phyloP scores from a whole-genome alignment of 1,139 yeast species.

The Pneumocystis oryctolagi region DNA sequence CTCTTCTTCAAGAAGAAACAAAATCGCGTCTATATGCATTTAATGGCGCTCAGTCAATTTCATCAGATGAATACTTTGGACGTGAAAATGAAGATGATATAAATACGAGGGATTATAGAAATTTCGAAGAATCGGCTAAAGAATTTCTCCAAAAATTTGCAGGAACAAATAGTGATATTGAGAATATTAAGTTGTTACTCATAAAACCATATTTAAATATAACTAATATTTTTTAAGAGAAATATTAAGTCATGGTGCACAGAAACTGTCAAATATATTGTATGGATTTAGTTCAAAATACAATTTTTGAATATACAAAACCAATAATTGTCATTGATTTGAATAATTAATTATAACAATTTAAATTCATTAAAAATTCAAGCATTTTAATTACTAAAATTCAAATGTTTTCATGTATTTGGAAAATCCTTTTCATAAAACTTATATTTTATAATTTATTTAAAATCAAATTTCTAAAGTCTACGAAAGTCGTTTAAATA shows the following conservation, averaged over 20 bases:
- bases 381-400: neutral
- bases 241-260: neutral
- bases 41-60: constrained; percentile 76
- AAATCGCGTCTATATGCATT: constrained; percentile 59
- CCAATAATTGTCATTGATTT: neutral
- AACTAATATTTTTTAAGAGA: neutral
- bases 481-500: too few species aligned
- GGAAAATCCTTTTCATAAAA: neutral
- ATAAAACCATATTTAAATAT: neutral
- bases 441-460: too few species aligned
- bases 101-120: neutral
- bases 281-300: neutral
- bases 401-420: neutral
- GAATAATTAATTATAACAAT: neutral
- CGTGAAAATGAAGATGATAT: constrained; percentile 45
- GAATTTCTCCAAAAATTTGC: neutral
- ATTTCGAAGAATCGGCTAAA: neutral
- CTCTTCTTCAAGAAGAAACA: constrained; percentile 66
- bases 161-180: neutral
- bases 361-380: neutral
- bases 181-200: neutral
- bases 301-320: neutral
- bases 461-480: too few species aligned
- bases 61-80: constrained; percentile 85
- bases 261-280: neutral